These are phyloP conservation scores for Backusella liffmaniae DNA, from an alignment of 192 early-diverging fungal species.

Conservation along the genomic window DNA sequence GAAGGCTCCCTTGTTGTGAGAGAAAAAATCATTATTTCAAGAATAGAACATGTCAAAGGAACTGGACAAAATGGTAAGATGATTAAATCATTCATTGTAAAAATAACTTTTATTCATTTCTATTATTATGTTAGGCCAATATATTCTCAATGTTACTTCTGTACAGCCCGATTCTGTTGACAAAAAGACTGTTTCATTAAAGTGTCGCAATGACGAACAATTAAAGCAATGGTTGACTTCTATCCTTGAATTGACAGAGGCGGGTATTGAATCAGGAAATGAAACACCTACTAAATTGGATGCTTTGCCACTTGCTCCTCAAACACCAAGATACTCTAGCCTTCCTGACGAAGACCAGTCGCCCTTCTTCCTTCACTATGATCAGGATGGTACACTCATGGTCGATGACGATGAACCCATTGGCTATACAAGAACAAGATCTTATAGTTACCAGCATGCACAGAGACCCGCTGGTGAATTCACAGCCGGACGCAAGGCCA, in stretches of 20 bases:
- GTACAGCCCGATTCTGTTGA: slow-evolving; percentile 62
- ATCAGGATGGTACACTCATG: slow-evolving; percentile 31
- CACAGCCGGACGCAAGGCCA: not conserved
- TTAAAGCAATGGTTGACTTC: slow-evolving; percentile 72
- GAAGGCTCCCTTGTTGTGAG: slow-evolving; percentile 35
- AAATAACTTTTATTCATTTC: not conserved
- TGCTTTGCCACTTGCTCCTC: slow-evolving; percentile 4
- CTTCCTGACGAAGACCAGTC: slow-evolving; percentile 22
- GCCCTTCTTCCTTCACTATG: slow-evolving; percentile 31
- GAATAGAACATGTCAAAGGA: slow-evolving; percentile 10
- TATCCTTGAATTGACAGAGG: not conserved
- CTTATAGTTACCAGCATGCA: slow-evolving; percentile 4
- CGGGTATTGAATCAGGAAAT: not conserved
- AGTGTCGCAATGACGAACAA: slow-evolving; percentile 90
- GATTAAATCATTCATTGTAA: not conserved
- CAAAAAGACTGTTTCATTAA: slow-evolving; percentile 86
- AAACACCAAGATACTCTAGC: slow-evolving; percentile 20
- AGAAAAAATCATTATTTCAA: slow-evolving; percentile 13
- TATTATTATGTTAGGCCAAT: slow-evolving; percentile 23
- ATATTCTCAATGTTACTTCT: slow-evolving; percentile 85
- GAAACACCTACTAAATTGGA: not conserved
- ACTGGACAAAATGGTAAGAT: not conserved
- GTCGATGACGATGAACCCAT: slow-evolving; percentile 40
- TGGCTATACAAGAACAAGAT: not conserved
- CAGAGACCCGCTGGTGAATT: not conserved